Evolutionary conservation across 176 grass and related monocot species (phyloP), one percentile per base, ranked within the genome.

Genomic region (Cenchrus purpureus): DNA sequence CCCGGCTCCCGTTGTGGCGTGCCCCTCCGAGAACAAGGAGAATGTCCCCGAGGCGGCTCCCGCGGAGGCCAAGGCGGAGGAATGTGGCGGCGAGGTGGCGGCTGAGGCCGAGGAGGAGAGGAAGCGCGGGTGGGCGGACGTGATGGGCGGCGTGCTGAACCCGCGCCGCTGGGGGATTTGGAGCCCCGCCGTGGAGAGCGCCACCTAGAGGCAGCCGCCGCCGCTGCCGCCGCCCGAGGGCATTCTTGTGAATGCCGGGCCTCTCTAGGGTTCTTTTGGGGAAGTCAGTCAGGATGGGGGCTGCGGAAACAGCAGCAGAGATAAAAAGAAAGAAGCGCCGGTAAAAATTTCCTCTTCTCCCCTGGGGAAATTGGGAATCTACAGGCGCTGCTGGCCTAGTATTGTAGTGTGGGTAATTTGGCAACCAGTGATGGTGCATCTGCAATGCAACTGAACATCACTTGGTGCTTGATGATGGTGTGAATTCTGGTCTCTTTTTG

Each of bases 121-220:
- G 75, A 77, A 74, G 82, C 73, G 86, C 59, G 88, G 82, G 19
- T 93, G 91, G 86, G 78, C 73, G 74, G 91, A 77, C 57, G 82
- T 90, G 88, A 86, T 83, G 61, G 79, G 75, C 32, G 71, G 76
- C 13, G 65, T 93, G 48, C 57, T 91, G 51, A 80, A 80, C 79
- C 83, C 53, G 74, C 64, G 83, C 25, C 77, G 85, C 42, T 91
- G 88, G 88, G 77, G 66, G 8, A 84, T 88, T 83, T 93, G 92
- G 83, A 87, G 79, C 79, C 88, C 86, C 70, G 55, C 70, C 68
- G 77, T 89, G 53, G 87, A 85, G 86, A 87, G 79, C 71, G 78
- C 88, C 83, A 89, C 53, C 61, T 87, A 76, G 68, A 14, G 64
- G 52, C 62, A 4, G 45, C 49, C 40, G 56, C 42, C 8, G 59